Conservation (phyloP, 306 rosid genomes). For the Prinsepia uniflora region DNA sequence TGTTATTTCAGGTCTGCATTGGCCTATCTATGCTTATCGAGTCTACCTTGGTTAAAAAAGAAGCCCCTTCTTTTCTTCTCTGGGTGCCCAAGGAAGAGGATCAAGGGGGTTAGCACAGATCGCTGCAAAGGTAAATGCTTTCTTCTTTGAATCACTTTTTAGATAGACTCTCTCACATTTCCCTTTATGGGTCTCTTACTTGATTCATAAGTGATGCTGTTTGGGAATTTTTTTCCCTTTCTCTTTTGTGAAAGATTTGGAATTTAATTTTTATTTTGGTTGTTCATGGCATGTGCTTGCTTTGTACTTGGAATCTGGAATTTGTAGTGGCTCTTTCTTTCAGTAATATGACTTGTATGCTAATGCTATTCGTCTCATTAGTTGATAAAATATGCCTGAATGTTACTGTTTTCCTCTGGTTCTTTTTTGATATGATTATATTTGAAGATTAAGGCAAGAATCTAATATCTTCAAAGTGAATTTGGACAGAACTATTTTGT, state of each 20-base stretch:
- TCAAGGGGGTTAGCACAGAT: slow-evolving; percentile 56
- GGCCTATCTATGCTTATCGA: slow-evolving; percentile 55
- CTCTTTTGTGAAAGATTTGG: slow-evolving; percentile 30
- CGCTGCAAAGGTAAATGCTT: slow-evolving; percentile 67
- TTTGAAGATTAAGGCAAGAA: slow-evolving; percentile 23
- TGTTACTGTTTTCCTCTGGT: slow-evolving; percentile 9
- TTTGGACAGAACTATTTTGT: slow-evolving; percentile 10
- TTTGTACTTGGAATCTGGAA: slow-evolving; percentile 35
- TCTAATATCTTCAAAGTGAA: slow-evolving; percentile 17
- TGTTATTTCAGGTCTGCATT: slow-evolving; percentile 40
- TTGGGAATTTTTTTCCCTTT: slow-evolving; percentile 23
- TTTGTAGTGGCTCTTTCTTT: slow-evolving; percentile 1
- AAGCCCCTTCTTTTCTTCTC: slow-evolving; percentile 51
- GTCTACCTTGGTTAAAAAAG: slow-evolving; percentile 44
- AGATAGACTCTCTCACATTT: slow-evolving; percentile 31
- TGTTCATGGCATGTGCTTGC: slow-evolving; percentile 30
- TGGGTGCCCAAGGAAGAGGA: slow-evolving; percentile 58
- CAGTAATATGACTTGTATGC: no score
- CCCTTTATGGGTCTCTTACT: slow-evolving; percentile 61
- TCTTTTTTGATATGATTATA: slow-evolving; percentile 4
- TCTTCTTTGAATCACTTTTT: slow-evolving; percentile 38
- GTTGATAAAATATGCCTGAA: not conserved
- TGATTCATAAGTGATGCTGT: slow-evolving; percentile 85
- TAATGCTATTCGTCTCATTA: not conserved
- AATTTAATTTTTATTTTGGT: slow-evolving; percentile 27